Percentiles rank a stretch among this genome's conserved stretches.
phyloP scores from a whole-genome alignment of 306 rosid genomes.

The Sindora glabra region DNA sequence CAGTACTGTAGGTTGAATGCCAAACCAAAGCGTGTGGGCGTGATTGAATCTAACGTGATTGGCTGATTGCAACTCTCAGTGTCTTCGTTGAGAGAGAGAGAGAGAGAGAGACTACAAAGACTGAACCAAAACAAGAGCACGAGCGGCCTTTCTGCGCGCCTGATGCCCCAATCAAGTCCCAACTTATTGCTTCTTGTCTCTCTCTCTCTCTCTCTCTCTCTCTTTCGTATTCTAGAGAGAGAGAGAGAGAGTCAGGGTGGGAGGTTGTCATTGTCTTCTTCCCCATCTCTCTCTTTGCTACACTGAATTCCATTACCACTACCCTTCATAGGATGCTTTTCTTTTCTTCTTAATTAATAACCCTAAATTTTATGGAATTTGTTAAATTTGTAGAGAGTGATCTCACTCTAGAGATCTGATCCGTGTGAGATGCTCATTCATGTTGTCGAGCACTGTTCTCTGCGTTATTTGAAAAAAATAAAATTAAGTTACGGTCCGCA shows the following conservation, averaged over 20 bases:
- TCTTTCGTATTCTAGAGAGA: neutral
- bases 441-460: no score
- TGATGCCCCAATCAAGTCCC: constrained; percentile 28
- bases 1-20: constrained; percentile 78
- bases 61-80: no score
- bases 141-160: constrained; percentile 17
- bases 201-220: no score
- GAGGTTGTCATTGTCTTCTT: neutral
- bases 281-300: no score
- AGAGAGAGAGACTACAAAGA: neutral
- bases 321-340: neutral
- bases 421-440: no score
- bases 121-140: constrained; percentile 10
- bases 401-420: no score
- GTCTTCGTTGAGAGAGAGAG: neutral
- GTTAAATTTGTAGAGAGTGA: no score
- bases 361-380: no score
- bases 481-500: no score
- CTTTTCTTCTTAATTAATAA: neutral
- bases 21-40: constrained; percentile 76
- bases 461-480: no score
- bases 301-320: no score
- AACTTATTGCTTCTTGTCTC: constrained; percentile 16
- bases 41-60: constrained; percentile 18
- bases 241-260: neutral